A percentile compares a stretch with the other conserved stretches of the same genome.
phyloP scores from a whole-genome alignment of 306 rosid species.

The Quercus aquifolioides region DNA sequence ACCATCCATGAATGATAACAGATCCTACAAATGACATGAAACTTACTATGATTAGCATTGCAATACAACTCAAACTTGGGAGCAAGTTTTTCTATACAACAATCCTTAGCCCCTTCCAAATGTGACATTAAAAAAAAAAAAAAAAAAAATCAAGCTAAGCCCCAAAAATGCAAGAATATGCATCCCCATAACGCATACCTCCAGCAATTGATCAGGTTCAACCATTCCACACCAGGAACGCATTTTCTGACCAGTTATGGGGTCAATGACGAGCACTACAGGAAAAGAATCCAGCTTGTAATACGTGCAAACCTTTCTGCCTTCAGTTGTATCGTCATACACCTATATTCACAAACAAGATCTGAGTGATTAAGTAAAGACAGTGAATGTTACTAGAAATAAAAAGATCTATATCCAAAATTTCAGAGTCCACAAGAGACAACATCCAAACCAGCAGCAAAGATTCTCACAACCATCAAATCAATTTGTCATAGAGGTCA shows the following conservation, averaged over 20 bases:
- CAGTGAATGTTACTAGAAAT: neutral
- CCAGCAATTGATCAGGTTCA: constrained; percentile 80
- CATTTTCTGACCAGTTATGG: constrained; percentile 97
- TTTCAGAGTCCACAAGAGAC: neutral
- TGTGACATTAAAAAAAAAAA: too few relatives aligned
- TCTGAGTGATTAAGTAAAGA: neutral
- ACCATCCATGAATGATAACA: constrained; percentile 73
- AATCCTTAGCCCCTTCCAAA: neutral
- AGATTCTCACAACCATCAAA: neutral
- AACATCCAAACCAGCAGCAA: constrained; percentile 7
- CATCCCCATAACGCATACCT: constrained; percentile 44
- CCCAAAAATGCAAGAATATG: neutral
- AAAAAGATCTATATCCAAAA: neutral
- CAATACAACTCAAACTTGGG: neutral
- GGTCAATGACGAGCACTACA: constrained; percentile 89
- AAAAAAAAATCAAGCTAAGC: too few relatives aligned
- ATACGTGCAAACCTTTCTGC: constrained; percentile 88
- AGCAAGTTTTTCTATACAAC: neutral
- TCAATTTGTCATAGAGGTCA: neutral
- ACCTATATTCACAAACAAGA: constrained; percentile 41
- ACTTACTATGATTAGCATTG: constrained; percentile 20
- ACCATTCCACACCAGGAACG: constrained; percentile 92
- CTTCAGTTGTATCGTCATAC: constrained; percentile 97
- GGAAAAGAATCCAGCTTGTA: constrained; percentile 81
- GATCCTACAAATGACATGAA: constrained; percentile 53